Percentiles rank a stretch among this genome's conserved stretches.
Conservation (phyloP, 129 eudicot genomes). For the Flaveria trinervia region DNA sequence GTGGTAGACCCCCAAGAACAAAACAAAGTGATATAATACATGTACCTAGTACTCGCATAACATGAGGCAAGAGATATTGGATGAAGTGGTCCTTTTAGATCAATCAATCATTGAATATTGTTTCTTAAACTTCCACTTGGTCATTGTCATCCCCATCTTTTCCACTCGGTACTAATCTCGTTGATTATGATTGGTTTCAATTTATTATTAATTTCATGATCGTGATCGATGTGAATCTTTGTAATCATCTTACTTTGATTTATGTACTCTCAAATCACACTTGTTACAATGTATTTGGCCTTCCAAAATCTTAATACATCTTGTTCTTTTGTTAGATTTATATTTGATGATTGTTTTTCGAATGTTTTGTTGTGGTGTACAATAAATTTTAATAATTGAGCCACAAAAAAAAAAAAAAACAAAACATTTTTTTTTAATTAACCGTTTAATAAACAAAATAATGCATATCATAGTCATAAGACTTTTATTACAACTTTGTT, state of each 20-base stretch:
- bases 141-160: constrained; percentile 42
- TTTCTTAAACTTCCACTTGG: constrained; percentile 35
- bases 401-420: no score
- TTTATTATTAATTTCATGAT: constrained; percentile 18
- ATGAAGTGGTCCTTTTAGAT: not conserved
- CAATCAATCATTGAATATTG: constrained; percentile 14
- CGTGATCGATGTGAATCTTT: not conserved
- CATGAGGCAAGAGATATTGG: constrained; percentile 24
- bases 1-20: constrained; percentile 33
- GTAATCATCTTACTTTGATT: constrained; percentile 15
- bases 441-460: no score
- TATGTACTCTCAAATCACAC: constrained; percentile 2
- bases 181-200: constrained; percentile 20
- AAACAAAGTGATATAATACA: constrained; percentile 25
- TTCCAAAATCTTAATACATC: not conserved
- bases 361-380: no score
- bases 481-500: no score
- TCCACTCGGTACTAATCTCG: constrained; percentile 23
- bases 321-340: not conserved
- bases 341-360: not conserved
- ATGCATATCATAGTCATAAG: no score
- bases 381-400: no score
- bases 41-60: constrained; percentile 29
- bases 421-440: no score
- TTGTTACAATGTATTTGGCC: not conserved